These are phyloP conservation scores for Colletotrichum incanum DNA, from an alignment of 2,329 filamentous ascomycete genomes.

Conservation along the genomic window DNA sequence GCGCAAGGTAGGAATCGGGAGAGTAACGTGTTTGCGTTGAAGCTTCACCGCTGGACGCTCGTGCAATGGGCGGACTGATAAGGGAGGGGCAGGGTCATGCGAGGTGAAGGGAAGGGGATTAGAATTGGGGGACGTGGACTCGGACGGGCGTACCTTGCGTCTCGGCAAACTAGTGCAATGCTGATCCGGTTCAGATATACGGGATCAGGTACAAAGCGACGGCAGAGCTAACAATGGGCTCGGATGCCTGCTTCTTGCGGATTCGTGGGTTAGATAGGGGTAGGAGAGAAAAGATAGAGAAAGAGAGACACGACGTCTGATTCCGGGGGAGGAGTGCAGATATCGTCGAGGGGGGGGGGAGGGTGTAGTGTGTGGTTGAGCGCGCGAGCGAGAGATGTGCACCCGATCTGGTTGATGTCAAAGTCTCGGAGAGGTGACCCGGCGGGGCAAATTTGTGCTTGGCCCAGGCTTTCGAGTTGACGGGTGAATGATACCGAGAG, in stretches of 20 bases:
- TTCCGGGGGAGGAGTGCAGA: slow-evolving; percentile 40
- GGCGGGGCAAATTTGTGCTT: slow-evolving; percentile 30
- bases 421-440: slow-evolving; percentile 40
- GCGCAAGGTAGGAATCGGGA: slow-evolving; percentile 34
- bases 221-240: slow-evolving; percentile 40
- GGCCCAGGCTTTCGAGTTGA: slow-evolving; percentile 12
- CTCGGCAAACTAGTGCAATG: slow-evolving; percentile 39
- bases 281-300: slow-evolving; percentile 8
- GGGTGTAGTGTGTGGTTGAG: slow-evolving; percentile 26
- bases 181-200: slow-evolving; percentile 43
- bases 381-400: neutral
- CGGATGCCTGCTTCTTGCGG: slow-evolving; percentile 37
- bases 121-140: slow-evolving; percentile 25
- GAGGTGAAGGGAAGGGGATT: slow-evolving; percentile 8
- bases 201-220: slow-evolving; percentile 38
- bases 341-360: slow-evolving; percentile 24
- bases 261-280: slow-evolving; percentile 21
- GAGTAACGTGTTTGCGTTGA: slow-evolving; percentile 35
- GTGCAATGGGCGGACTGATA: slow-evolving; percentile 41
- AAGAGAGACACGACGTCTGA: slow-evolving; percentile 30
- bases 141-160: slow-evolving; percentile 43
- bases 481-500: slow-evolving; percentile 16
- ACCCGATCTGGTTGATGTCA: slow-evolving; percentile 30
- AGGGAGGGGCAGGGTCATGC: slow-evolving; percentile 35
- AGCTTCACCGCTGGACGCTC: slow-evolving; percentile 43